A percentile compares a stretch with the other conserved stretches of the same genome.
Conservation (phyloP, 345 rosid genomes). For the Draba incana region DNA sequence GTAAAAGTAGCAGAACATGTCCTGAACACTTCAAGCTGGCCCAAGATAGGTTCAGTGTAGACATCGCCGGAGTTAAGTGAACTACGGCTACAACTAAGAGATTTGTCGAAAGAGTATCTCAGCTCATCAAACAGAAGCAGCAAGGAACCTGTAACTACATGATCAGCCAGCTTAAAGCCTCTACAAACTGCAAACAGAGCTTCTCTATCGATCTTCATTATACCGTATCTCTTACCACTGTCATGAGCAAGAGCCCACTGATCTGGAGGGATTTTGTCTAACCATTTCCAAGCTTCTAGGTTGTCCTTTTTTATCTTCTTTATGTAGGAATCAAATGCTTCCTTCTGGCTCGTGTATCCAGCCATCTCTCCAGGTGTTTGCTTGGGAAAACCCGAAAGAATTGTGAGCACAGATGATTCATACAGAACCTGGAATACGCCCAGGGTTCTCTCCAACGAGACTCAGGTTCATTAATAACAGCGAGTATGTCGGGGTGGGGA, state of each 20-base stretch:
- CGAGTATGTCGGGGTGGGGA: constrained; percentile 24
- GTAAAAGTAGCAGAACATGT: background rate
- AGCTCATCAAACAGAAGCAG: background rate
- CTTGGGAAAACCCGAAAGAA: background rate
- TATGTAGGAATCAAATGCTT: background rate
- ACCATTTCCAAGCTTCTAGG: constrained; percentile 21
- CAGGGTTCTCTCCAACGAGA: constrained; percentile 25
- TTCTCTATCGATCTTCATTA: background rate
- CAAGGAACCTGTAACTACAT: background rate
- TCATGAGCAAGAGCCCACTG: constrained; percentile 31
- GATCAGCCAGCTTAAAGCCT: background rate
- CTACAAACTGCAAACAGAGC: background rate
- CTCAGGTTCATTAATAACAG: constrained; percentile 5
- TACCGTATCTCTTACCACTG: constrained; percentile 15
- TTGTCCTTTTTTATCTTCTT: background rate
- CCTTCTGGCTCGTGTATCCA: constrained; percentile 6
- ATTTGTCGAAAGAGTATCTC: too few relatives aligned
- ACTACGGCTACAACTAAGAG: too few relatives aligned
- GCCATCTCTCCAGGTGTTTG: background rate
- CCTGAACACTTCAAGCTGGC: background rate
- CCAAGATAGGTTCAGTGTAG: background rate
- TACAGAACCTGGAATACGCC: constrained; percentile 24
- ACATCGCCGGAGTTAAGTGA: background rate
- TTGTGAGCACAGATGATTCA: background rate
- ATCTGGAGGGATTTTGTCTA: background rate